Base-by-base conservation (phyloP, 805 yeast genomes). In the Spathaspora gorwiae region DNA sequence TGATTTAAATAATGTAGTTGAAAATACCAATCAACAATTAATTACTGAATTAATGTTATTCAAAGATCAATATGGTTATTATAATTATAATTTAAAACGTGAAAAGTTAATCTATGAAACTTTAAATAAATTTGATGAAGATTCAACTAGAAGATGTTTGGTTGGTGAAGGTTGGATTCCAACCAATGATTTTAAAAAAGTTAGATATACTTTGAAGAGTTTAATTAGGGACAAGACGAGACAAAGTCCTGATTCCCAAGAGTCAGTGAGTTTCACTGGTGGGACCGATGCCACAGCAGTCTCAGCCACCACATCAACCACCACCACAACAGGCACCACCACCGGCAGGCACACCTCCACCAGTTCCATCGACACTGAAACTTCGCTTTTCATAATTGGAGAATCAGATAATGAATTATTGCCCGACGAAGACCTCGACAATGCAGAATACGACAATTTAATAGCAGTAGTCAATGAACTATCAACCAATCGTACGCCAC, bases 101-200 rank as follows among this genome's bases (percentile, higher is more conserved):
- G 90, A 84, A 54, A 76, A 78, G 51, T 62, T 76, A 24, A 80
- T 83, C 36, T 83, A 72, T 58, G 74, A 76, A 47, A 70, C 78
- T 3, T 71, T 84, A 68, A 83, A 84, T 61, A 71, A 70, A 47
- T 86, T 87, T 54, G 82, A 84, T 54, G 83, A 79, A 59, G 94
- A 86, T 60, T 66, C 75, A 44, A 76, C 78, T 37, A 75, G 89
- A 60, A 76, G 80, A 57, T 83, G 83, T 59, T 72, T 80, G 40
- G 84, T 79, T 42, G 87, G 81, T 30, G 88, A 81, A 70, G 89
- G 88, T 38, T 84, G 87, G 95, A 77, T 79, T 33, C 90, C 90
- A 32, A 66, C 66, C 9, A 69, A 70, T 44, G 85, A 81, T 47
- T 64, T 81, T 39, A 53, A 47, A 4, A 51, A 45, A 13, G 55